Percentiles rank a stretch among this genome's conserved stretches.
Evolutionary conservation across 139 green algal species (phyloP).

Genomic region (Coelastrella sp.): DNA sequence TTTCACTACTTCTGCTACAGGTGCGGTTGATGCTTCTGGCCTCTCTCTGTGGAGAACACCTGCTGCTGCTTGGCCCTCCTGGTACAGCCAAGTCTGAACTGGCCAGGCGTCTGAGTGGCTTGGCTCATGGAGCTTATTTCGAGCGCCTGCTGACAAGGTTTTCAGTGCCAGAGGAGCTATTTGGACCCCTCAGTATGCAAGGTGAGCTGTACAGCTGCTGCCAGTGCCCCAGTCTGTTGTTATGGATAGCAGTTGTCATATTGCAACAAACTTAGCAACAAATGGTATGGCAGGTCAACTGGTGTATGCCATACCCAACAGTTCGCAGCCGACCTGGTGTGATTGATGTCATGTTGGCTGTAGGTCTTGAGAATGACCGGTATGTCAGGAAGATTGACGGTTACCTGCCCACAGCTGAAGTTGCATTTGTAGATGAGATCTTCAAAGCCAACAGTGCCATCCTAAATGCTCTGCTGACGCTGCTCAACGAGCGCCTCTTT

Average conservation of each 20-base stretch:
- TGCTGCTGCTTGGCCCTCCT: slow-evolving; percentile 86
- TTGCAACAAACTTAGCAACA: background rate
- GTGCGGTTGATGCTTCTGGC: slow-evolving; percentile 90
- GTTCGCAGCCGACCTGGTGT: background rate
- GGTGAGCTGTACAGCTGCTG: slow-evolving; percentile 45
- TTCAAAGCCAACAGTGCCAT: slow-evolving; percentile 93
- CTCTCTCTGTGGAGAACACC: slow-evolving; percentile 90
- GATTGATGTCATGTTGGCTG: background rate
- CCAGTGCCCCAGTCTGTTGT: background rate
- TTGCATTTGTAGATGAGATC: slow-evolving; percentile 94
- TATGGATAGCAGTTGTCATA: background rate
- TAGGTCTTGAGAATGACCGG: slow-evolving; percentile 88
- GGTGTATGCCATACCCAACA: background rate
- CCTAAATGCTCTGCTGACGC: slow-evolving; percentile 93
- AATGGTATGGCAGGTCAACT: too few species aligned
- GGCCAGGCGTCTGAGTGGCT: slow-evolving; percentile 70
- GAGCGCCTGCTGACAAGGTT: slow-evolving; percentile 96
- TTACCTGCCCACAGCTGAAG: slow-evolving; percentile 84
- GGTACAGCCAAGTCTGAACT: slow-evolving; percentile 96
- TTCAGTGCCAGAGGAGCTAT: slow-evolving; percentile 95
- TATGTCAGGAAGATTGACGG: slow-evolving; percentile 92
- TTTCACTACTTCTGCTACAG: slow-evolving; percentile 48
- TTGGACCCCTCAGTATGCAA: slow-evolving; percentile 92
- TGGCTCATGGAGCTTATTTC: slow-evolving; percentile 85
- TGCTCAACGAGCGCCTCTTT: slow-evolving; percentile 95